Evolutionary conservation across 2,329 filamentous ascomycete species (phyloP).

Genomic region (Verticillium klebahnii): DNA sequence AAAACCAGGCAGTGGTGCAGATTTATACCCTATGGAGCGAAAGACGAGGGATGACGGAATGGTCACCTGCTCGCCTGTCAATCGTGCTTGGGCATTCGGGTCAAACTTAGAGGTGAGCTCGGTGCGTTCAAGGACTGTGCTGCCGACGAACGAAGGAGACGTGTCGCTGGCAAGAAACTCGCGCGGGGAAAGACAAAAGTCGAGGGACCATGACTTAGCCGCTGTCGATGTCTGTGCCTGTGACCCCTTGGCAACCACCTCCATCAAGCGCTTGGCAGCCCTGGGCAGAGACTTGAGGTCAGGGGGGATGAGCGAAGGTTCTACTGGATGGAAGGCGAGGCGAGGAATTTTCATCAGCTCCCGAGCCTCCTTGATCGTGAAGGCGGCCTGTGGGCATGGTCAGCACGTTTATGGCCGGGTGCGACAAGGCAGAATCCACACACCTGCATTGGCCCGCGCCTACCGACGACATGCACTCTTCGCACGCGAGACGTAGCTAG

Average conservation of each 20-base stretch:
- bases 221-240: slow-evolving; percentile 40
- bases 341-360: slow-evolving; percentile 76
- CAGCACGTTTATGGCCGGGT: background rate
- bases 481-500: slow-evolving; percentile 70
- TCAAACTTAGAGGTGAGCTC: slow-evolving; percentile 51
- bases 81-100: slow-evolving; percentile 40
- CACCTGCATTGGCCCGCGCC: slow-evolving; percentile 84
- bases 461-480: slow-evolving; percentile 80
- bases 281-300: slow-evolving; percentile 68
- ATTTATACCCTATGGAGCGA: slow-evolving; percentile 92
- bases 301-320: slow-evolving; percentile 60
- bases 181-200: slow-evolving; percentile 77
- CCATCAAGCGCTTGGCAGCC: slow-evolving; percentile 70
- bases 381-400: slow-evolving; percentile 63
- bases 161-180: slow-evolving; percentile 53
- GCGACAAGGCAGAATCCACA: slow-evolving; percentile 13
- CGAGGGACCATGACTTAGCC: slow-evolving; percentile 72
- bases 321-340: slow-evolving; percentile 68
- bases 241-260: slow-evolving; percentile 76
- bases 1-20: slow-evolving; percentile 71
- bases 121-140: slow-evolving; percentile 64
- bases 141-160: slow-evolving; percentile 48
- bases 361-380: slow-evolving; percentile 90
- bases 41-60: slow-evolving; percentile 73
- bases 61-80: slow-evolving; percentile 43